These are phyloP conservation scores for Termitomyces sp. DNA, from an alignment of 768 basidiomycete genomes.

Conservation along the genomic window DNA sequence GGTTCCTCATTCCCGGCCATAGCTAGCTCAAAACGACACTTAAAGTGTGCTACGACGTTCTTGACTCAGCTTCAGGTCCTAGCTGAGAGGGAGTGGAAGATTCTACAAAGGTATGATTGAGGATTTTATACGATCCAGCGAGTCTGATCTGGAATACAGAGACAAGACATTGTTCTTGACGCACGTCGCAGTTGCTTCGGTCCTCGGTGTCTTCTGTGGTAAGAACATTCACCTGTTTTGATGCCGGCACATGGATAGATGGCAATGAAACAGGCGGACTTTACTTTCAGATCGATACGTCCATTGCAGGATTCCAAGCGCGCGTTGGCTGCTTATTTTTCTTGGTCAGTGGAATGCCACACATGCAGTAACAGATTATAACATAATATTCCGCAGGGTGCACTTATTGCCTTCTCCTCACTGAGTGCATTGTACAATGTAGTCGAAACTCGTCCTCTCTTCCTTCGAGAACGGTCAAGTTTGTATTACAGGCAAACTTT, in stretches of 20 bases:
- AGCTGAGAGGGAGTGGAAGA: constrained; percentile 81
- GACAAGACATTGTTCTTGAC: constrained; percentile 81
- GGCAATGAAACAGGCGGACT: constrained; percentile 54
- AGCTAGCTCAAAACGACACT: constrained; percentile 10
- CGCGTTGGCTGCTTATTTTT: constrained; percentile 95
- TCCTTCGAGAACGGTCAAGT: constrained; percentile 84
- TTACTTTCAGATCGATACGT: constrained; percentile 74
- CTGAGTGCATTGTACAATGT: constrained; percentile 89
- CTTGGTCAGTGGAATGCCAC: constrained; percentile 40
- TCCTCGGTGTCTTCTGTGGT: constrained; percentile 88
- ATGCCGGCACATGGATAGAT: background rate
- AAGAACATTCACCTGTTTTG: constrained; percentile 13
- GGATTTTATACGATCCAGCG: background rate
- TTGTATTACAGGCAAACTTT: constrained; percentile 70
- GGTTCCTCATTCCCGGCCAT: background rate
- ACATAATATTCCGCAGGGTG: constrained; percentile 45
- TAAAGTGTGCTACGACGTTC: constrained; percentile 66
- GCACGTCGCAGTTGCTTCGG: constrained; percentile 61
- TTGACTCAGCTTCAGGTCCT: constrained; percentile 86
- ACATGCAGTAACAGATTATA: background rate
- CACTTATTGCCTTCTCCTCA: constrained; percentile 86
- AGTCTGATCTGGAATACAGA: constrained; percentile 27
- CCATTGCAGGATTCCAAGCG: constrained; percentile 91
- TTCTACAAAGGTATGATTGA: constrained; percentile 50
- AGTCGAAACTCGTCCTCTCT: constrained; percentile 77